Evolutionary conservation across 768 basidiomycete species (phyloP).

Genomic region (Naganishia onofrii): DNA sequence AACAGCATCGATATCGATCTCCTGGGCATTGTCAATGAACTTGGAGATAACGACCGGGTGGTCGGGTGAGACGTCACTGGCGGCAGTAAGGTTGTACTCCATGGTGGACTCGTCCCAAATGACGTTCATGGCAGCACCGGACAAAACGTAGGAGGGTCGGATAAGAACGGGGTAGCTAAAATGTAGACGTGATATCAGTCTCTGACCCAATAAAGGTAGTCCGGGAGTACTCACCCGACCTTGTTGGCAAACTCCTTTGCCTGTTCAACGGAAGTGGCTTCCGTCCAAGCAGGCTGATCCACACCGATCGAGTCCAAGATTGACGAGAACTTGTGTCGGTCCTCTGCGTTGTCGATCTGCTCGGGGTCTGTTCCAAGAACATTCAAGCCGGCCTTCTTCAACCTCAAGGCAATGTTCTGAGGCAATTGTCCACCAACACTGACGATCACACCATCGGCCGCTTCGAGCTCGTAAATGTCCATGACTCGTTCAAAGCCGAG

Average conservation of each 20-base stretch:
- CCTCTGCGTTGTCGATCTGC: constrained; percentile 94
- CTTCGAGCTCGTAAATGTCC: constrained; percentile 98
- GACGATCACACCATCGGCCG: constrained; percentile 88
- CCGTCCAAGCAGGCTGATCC: constrained; percentile 95
- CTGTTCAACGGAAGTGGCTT: constrained; percentile 79
- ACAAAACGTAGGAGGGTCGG: constrained; percentile 96
- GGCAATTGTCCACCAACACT: constrained; percentile 97
- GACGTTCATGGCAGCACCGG: constrained; percentile 99
- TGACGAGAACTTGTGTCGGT: constrained; percentile 98
- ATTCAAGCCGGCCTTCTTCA: constrained; percentile 84
- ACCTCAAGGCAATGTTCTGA: constrained; percentile 94
- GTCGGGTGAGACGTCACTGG: constrained; percentile 89
- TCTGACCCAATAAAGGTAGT: neutral
- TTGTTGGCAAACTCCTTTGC: constrained; percentile 86
- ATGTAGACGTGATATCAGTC: no score
- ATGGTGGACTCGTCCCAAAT: constrained; percentile 86
- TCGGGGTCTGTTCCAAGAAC: constrained; percentile 94
- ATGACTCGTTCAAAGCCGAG: constrained; percentile 96
- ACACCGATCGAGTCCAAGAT: constrained; percentile 91
- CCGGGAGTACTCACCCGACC: constrained; percentile 63
- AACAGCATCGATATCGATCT: constrained; percentile 97
- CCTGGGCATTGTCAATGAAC: constrained; percentile 96
- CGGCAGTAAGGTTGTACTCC: constrained; percentile 92
- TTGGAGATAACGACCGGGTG: constrained; percentile 98
- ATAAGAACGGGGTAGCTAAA: constrained; percentile 87